Base-by-base conservation (phyloP, 805 yeast species). In the Wickerhamiella hasegawae region DNA sequence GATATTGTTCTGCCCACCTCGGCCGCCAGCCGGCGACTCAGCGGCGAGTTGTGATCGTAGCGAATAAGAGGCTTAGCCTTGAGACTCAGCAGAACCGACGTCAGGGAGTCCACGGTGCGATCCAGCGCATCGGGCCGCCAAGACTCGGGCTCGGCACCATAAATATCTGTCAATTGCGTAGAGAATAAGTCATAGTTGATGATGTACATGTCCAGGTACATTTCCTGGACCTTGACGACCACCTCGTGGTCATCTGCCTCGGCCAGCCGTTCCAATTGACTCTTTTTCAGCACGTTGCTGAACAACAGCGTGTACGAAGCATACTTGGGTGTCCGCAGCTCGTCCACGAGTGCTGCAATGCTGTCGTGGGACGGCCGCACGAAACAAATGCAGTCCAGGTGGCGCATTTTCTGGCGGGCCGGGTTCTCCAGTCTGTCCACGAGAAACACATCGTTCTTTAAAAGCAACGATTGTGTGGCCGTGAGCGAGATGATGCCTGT, bases 221-320 rank as follows among this genome's bases (percentile, higher is more conserved):
- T 52, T 51, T 90, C 98, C 35, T 77, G 73, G 4, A 90, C 83
- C 39, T 69, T 69, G 4, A 66, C 59, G 8, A 90, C 78, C 8
- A 73, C 71, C 52, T 87, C 97, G 47, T 74, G 64, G 49, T 81
- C 90, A 54, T 90, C 99, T 3, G 81, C 69, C 54, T 83, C 94
- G 0, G 98, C 97, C 32, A 90, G 52, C 34, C 80, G 65, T 52
- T 90, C 99, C 45, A 90, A 55, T 43, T 81, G 79, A 18, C 74
- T 63, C 57, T 87, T 90, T 34, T 72, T 65, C 21, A 85, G 66
- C 12, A 72, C 62, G 52, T 84, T 84, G 52, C 73, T 78, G 63
- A 87, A 83, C 48, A 66, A 82, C 15, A 90, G 53, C 48, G 76
- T 76, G 56, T 90, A 90, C 24, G 64, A 66, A 24, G 75, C 70